Conservation (phyloP, 805 yeast genomes). For the Cyberlindnera nakhonratchasimensis region DNA sequence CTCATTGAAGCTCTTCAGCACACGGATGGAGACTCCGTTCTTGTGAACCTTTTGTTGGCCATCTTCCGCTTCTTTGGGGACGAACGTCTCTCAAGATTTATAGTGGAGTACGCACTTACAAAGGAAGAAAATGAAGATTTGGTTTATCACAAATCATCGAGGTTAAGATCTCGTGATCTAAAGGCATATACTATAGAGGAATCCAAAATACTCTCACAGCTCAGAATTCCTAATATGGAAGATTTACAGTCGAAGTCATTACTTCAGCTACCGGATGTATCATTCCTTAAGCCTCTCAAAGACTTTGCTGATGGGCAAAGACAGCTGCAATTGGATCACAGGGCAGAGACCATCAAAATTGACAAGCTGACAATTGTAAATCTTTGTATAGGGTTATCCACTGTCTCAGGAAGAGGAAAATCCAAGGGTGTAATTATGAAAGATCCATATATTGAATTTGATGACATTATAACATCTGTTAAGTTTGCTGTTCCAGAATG, state of each 20-base stretch:
- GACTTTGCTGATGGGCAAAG: constrained; percentile 9
- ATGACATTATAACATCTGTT: constrained; percentile 45
- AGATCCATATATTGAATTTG: constrained; percentile 52
- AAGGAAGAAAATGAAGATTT: constrained; percentile 43
- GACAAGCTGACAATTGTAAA: constrained; percentile 31
- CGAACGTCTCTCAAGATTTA: constrained; percentile 47
- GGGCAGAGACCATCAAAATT: constrained; percentile 12
- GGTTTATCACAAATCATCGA: constrained; percentile 22
- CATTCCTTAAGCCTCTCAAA: constrained; percentile 20
- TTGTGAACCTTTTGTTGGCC: constrained; percentile 47
- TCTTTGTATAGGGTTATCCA: constrained; percentile 26
- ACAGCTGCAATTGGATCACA: constrained; percentile 11
- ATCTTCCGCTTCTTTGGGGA: constrained; percentile 49
- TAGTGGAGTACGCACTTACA: constrained; percentile 56
- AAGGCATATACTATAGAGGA: constrained; percentile 15
- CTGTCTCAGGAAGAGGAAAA: constrained; percentile 35
- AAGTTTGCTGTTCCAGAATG: constrained; percentile 16
- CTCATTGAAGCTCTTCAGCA: constrained; percentile 61
- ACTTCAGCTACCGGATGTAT: constrained; percentile 11
- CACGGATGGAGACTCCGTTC: constrained; percentile 60
- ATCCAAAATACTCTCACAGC: constrained; percentile 5
- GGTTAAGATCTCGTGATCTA: constrained; percentile 15
- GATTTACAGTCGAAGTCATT: background rate
- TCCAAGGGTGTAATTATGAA: constrained; percentile 32
- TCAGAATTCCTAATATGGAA: background rate